Evolutionary conservation across 2,329 filamentous ascomycete species (phyloP), one percentile per base, ranked within the genome.

Genomic region (Diaporthe destruens): DNA sequence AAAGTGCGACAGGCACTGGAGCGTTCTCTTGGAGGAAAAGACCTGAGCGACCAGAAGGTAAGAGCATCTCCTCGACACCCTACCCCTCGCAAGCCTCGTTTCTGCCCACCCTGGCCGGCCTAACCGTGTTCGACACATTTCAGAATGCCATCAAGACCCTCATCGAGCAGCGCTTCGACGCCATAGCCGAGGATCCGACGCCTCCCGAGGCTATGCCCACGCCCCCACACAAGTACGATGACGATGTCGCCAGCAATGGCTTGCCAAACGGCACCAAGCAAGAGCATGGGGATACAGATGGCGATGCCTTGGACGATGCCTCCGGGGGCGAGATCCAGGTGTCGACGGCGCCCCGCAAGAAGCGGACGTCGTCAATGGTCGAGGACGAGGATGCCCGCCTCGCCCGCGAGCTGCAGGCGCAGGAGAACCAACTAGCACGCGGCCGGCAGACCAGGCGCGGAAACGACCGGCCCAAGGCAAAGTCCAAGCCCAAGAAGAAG

Each of bases 321-420:
- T 79, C 78, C 25, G 80, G 82, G 67, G 81, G 80, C 73, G 85
- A 87, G 77, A 86, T 86, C 47, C 82, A 87, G 63, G 85, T 85
- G 2, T 87, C 86, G 4, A 93, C 73, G n/a, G 65, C 54, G 12
- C 71, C 92, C 80, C 94, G 94, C 83, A 92, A 92, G 72, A 91
- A 91, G 79, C 88, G 89, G 55, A 87, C 90, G 36, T 85, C 84
- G 18, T 83, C 86, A 49, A 84, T 84, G n/a, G 75, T 77, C 11
- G 88, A 90, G 76, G 94, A 97, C 75, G 92, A 93, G 42, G 96
- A 99, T 82, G 96, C 96, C 44, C 91, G 93, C 56, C 90, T 96
- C 74, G 96, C 96, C 0, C 95, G 95, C 20, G 90, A 93, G 81
- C 87, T 99, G 47, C 96, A 99, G 82, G 96, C 95, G 0, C 94